A percentile compares a stretch with the other conserved stretches of the same genome.
Conservation (phyloP, 1,284 basidiomycete genomes). For the Tylopilus sp. region DNA sequence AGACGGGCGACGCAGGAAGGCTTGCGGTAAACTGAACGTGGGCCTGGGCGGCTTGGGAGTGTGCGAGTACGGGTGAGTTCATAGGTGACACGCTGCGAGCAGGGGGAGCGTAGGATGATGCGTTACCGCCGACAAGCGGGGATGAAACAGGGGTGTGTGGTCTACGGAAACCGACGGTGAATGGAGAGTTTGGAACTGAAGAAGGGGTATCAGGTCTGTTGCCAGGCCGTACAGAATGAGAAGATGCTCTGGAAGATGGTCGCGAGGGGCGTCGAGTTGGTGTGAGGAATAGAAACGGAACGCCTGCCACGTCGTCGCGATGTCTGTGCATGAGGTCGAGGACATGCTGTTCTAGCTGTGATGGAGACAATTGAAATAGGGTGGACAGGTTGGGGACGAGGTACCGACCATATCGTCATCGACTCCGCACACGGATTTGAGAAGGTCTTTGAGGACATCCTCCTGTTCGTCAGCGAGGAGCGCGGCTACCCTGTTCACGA, state of each 20-base stretch:
- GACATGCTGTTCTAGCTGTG: constrained; percentile 70
- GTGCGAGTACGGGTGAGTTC: constrained; percentile 64
- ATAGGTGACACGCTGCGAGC: constrained; percentile 60
- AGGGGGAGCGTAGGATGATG: constrained; percentile 53
- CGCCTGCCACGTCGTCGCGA: constrained; percentile 74
- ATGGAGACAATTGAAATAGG: constrained; percentile 14
- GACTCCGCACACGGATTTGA: constrained; percentile 68
- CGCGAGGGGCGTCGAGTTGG: constrained; percentile 76
- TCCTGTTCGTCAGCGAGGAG: constrained; percentile 80
- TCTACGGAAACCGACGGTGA: constrained; percentile 65
- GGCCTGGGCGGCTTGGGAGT: constrained; percentile 46
- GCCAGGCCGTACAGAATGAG: constrained; percentile 56
- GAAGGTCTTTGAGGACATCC: constrained; percentile 74
- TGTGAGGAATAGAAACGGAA: constrained; percentile 77
- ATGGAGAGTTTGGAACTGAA: constrained; percentile 66
- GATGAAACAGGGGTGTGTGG: constrained; percentile 75
- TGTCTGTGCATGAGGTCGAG: constrained; percentile 86
- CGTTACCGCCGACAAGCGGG: constrained; percentile 55
- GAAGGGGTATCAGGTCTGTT: constrained; percentile 69
- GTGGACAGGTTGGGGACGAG: constrained; percentile 9
- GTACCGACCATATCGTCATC: constrained; percentile 68
- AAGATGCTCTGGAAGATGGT: constrained; percentile 76
- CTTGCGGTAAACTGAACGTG: constrained; percentile 65
- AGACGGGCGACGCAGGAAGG: constrained; percentile 60
- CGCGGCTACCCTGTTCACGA: constrained; percentile 67